These are phyloP conservation scores for Mycena alexandri DNA, from an alignment of 768 basidiomycete species.

Conservation along the genomic window DNA sequence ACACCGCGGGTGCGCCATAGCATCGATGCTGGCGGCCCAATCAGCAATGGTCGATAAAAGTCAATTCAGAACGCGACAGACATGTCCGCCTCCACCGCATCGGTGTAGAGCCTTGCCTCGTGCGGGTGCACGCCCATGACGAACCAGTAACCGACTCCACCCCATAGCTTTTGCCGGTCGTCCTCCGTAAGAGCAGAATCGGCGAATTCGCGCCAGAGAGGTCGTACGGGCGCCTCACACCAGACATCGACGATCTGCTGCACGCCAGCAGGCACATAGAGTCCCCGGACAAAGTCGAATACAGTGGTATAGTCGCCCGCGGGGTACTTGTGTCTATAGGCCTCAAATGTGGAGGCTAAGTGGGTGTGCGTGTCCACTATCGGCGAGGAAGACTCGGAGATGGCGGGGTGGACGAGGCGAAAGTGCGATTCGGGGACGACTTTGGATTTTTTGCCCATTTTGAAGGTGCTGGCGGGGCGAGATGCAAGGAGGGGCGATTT, in stretches of 20 bases:
- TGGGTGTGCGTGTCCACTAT: constrained; percentile 92
- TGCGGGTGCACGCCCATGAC: constrained; percentile 78
- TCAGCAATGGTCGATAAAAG: neutral
- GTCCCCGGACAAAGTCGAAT: constrained; percentile 74
- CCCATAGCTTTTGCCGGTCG: constrained; percentile 68
- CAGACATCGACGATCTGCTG: constrained; percentile 86
- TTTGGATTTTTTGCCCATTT: constrained; percentile 26
- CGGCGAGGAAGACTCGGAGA: constrained; percentile 46
- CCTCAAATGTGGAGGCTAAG: constrained; percentile 77
- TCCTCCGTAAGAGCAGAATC: constrained; percentile 71
- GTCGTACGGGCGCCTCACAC: constrained; percentile 83
- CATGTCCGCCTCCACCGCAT: constrained; percentile 78
- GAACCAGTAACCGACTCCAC: constrained; percentile 83
- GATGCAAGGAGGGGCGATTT: neutral
- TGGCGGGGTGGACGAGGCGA: constrained; percentile 49
- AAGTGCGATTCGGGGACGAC: constrained; percentile 43
- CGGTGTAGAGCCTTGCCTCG: constrained; percentile 76
- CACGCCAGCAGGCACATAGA: constrained; percentile 71
- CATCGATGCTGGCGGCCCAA: constrained; percentile 65
- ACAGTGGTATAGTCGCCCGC: constrained; percentile 64
- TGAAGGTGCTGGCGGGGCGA: constrained; percentile 13
- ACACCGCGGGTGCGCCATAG: constrained; percentile 84
- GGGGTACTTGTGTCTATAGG: constrained; percentile 74
- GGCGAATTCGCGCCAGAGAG: constrained; percentile 77
- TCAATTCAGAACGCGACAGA: constrained; percentile 19